Evolutionary conservation across 108 stramenopile genomes (phyloP).

Genomic region (Cylindrotheca fusiformis): DNA sequence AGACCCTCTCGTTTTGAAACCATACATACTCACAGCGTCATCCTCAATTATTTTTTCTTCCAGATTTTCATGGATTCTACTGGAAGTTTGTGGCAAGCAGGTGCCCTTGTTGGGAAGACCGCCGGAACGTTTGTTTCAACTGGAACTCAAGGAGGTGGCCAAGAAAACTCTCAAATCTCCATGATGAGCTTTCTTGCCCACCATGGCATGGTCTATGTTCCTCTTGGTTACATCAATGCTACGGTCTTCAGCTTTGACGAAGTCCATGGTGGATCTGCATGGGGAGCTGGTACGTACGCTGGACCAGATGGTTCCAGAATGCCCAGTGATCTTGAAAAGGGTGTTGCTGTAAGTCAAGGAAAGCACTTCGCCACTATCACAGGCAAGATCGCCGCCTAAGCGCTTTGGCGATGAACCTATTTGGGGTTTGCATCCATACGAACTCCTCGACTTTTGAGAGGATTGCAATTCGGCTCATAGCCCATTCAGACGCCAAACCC

Average conservation of each 20-base stretch:
- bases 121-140: constrained; percentile 59
- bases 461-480: no score
- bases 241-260: constrained; percentile 48
- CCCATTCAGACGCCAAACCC: no score
- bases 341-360: constrained; percentile 49
- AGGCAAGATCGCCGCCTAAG: constrained; percentile 48
- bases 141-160: constrained; percentile 61
- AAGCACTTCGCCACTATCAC: constrained; percentile 53
- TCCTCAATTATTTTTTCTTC: no score
- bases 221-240: constrained; percentile 58
- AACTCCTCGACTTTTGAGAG: no score
- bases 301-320: constrained; percentile 61
- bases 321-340: constrained; percentile 60
- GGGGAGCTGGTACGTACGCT: constrained; percentile 69
- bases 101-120: constrained; percentile 67
- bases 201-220: constrained; percentile 80
- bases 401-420: no score
- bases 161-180: constrained; percentile 65
- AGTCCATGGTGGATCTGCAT: constrained; percentile 57
- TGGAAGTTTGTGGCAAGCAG: constrained; percentile 64
- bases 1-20: no score
- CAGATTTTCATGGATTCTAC: constrained; percentile 58
- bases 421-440: no score
- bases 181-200: constrained; percentile 61
- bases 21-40: no score